Percentiles rank a stretch among this genome's conserved stretches.
phyloP scores from a whole-genome alignment of 768 basidiomycete genomes.

The Auriculariales sp. region DNA sequence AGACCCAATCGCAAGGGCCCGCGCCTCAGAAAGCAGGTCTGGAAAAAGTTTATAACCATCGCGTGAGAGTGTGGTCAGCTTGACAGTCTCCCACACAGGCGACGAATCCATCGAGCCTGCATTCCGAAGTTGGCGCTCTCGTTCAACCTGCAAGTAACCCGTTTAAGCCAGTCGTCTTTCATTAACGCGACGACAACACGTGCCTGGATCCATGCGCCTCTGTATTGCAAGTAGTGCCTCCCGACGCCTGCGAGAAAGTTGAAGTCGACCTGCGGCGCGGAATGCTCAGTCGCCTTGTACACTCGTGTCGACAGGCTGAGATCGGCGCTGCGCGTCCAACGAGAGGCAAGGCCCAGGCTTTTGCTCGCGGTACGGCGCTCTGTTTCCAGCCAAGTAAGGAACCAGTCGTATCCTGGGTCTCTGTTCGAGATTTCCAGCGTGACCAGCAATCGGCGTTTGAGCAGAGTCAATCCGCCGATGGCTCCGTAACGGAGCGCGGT shows the following conservation, averaged over 20 bases:
- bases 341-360: constrained; percentile 12
- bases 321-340: constrained; percentile 72
- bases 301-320: constrained; percentile 88
- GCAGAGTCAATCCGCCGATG: constrained; percentile 52
- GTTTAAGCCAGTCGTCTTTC: neutral
- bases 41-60: constrained; percentile 78
- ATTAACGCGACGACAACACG: constrained; percentile 8
- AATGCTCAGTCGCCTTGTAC: constrained; percentile 70
- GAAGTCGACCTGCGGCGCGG: constrained; percentile 79
- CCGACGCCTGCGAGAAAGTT: constrained; percentile 94
- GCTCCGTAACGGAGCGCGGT: constrained; percentile 59
- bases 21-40: constrained; percentile 70
- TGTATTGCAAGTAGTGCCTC: constrained; percentile 81
- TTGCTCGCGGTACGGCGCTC: constrained; percentile 1
- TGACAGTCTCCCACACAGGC: constrained; percentile 96
- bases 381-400: constrained; percentile 79
- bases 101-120: constrained; percentile 83
- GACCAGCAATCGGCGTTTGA: constrained; percentile 83
- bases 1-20: constrained; percentile 67
- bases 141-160: constrained; percentile 55
- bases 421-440: constrained; percentile 93
- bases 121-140: constrained; percentile 66
- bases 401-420: constrained; percentile 92
- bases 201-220: constrained; percentile 93
- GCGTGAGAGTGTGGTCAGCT: constrained; percentile 78